These are phyloP conservation scores for Boeremia lycopersici DNA, from an alignment of 2,329 filamentous ascomycete genomes.

Conservation along the genomic window DNA sequence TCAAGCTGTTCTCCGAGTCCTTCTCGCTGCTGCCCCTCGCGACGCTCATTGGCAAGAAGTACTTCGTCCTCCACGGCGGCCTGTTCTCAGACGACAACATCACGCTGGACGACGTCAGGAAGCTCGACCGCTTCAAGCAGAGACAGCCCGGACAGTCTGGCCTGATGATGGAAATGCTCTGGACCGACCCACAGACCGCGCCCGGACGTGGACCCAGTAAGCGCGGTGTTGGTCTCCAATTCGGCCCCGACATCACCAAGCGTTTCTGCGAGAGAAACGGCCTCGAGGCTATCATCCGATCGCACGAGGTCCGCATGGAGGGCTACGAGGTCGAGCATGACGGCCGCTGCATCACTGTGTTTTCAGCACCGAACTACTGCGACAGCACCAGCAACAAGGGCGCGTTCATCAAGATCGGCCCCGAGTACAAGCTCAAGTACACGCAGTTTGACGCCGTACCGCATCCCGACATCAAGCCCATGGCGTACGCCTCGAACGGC, in stretches of 20 bases:
- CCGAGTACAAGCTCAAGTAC: conserved; percentile 89
- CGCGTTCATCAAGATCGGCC: conserved; percentile 95
- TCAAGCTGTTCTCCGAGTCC: conserved; percentile 97
- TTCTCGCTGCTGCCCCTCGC: conserved; percentile 94
- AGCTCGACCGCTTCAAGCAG: conserved; percentile 88
- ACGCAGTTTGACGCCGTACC: conserved; percentile 96
- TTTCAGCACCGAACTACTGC: conserved; percentile 96
- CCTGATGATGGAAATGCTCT: conserved; percentile 99
- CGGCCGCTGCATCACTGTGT: conserved; percentile 96
- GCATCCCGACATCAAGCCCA: conserved; percentile 93
- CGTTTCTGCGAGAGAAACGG: conserved; percentile 96
- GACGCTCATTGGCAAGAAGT: conserved; percentile 88
- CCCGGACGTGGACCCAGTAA: conserved; percentile 93
- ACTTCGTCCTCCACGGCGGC: conserved; percentile 90
- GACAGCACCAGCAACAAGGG: conserved; percentile 98
- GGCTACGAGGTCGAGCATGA: conserved; percentile 99
- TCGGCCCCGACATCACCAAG: conserved; percentile 95
- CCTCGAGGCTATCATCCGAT: conserved; percentile 91
- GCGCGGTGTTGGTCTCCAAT: conserved; percentile 93
- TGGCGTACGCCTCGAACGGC: conserved; percentile 86
- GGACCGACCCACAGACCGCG: conserved; percentile 91
- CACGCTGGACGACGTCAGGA: conserved; percentile 90
- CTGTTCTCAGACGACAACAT: conserved; percentile 95
- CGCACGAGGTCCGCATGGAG: conserved; percentile 97
- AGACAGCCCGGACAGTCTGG: conserved; percentile 91